These are phyloP conservation scores for Arthroderma sp. DNA, from an alignment of 2,329 filamentous ascomycete genomes.

Conservation along the genomic window DNA sequence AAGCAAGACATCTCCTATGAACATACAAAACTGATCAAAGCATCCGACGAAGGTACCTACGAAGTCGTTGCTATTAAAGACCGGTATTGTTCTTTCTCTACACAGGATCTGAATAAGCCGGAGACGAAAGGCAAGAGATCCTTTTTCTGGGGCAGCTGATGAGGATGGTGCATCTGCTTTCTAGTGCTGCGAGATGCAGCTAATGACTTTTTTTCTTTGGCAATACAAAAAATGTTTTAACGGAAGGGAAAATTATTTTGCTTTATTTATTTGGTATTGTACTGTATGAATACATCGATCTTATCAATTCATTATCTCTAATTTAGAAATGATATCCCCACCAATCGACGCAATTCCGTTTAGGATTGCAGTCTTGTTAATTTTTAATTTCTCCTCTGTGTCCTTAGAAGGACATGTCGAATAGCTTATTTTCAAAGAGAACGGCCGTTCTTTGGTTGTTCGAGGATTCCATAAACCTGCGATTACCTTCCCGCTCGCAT, in stretches of 20 bases:
- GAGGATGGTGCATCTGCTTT: no score
- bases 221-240: background rate
- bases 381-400: constrained; percentile 10
- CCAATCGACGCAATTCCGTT: constrained; percentile 38
- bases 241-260: background rate
- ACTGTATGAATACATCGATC: no score
- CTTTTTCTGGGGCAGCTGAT: background rate
- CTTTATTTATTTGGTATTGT: no score
- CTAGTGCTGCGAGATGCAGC: no score
- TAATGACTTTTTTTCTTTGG: background rate
- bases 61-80: constrained; percentile 96
- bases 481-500: constrained; percentile 42
- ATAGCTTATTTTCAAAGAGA: constrained; percentile 25
- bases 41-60: constrained; percentile 89
- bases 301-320: constrained; percentile 38
- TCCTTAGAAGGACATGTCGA: constrained; percentile 17
- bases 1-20: constrained; percentile 75
- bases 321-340: constrained; percentile 52
- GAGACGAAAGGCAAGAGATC: constrained; percentile 7
- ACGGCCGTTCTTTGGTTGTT: constrained; percentile 17
- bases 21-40: constrained; percentile 65
- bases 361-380: constrained; percentile 29
- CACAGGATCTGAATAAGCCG: constrained; percentile 42
- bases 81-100: constrained; percentile 77
- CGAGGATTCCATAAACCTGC: constrained; percentile 54